These are phyloP conservation scores for Neostapfia colusana DNA, from an alignment of 176 grass and related monocot species.

Conservation along the genomic window DNA sequence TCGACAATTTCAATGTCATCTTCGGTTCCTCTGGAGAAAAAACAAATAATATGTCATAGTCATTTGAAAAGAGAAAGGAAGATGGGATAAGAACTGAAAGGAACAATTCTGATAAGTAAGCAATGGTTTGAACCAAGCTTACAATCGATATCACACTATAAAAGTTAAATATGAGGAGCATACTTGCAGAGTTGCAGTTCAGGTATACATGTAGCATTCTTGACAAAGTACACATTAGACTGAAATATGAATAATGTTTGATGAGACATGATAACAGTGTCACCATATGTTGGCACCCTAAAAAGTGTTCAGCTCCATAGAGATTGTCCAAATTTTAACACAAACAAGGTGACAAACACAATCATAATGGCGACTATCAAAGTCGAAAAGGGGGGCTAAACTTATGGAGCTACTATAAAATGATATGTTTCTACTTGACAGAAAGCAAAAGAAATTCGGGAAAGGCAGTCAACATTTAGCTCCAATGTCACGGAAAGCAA, in stretches of 20 bases:
- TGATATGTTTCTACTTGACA: background rate
- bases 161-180: background rate
- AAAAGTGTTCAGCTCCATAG: background rate
- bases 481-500: conserved; percentile 16
- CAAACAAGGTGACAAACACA: conserved; percentile 11
- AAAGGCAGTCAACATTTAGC: conserved; percentile 3
- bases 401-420: background rate
- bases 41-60: conserved; percentile 23
- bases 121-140: conserved; percentile 18
- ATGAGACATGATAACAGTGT: background rate
- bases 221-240: background rate
- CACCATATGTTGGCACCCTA: background rate
- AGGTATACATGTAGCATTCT: background rate
- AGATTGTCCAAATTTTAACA: background rate
- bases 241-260: background rate
- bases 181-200: background rate
- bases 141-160: background rate
- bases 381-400: background rate
- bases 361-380: background rate
- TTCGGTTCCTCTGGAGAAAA: conserved; percentile 43
- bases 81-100: conserved; percentile 26
- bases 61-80: background rate
- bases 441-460: background rate
- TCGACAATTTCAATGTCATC: conserved; percentile 48
- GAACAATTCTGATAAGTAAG: conserved; percentile 9